Conservation (phyloP, 768 basidiomycete species). For the Podaxis mareebaensis region DNA sequence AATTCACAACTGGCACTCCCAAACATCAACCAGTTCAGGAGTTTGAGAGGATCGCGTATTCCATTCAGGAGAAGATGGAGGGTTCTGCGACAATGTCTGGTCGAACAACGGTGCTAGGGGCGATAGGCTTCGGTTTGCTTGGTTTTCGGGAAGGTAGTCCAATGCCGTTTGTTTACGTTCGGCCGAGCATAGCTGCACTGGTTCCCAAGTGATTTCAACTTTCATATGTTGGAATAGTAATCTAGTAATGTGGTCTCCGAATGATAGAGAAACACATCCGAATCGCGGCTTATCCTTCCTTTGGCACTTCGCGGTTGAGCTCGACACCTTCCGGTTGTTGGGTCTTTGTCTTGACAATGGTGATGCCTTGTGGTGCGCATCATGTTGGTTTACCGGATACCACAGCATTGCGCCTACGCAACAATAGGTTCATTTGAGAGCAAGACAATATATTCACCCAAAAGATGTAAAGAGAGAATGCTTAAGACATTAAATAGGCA, state of each 20-base stretch:
- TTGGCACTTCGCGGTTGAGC: too few species aligned
- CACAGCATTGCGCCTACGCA: too few species aligned
- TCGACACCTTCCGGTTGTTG: too few species aligned
- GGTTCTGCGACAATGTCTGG: background rate
- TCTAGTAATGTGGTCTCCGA: too few species aligned
- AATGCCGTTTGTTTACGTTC: background rate
- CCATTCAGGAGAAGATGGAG: background rate
- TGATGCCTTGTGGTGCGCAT: too few species aligned
- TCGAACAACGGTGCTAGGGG: background rate
- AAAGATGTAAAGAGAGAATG: background rate
- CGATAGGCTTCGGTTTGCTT: background rate
- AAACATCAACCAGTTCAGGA: too few species aligned
- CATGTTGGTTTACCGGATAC: too few species aligned
- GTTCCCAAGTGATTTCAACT: background rate
- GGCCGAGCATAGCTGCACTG: background rate
- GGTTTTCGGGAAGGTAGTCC: background rate
- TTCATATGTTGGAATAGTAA: background rate
- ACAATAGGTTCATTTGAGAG: background rate
- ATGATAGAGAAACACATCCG: too few species aligned
- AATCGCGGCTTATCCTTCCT: too few species aligned
- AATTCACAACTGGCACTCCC: too few species aligned
- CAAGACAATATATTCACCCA: background rate
- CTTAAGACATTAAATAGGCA: background rate
- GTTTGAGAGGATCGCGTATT: background rate
- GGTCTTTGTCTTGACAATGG: too few species aligned